phyloP scores from a whole-genome alignment of 176 grass and related monocot species.

The Elymus sibiricus region DNA sequence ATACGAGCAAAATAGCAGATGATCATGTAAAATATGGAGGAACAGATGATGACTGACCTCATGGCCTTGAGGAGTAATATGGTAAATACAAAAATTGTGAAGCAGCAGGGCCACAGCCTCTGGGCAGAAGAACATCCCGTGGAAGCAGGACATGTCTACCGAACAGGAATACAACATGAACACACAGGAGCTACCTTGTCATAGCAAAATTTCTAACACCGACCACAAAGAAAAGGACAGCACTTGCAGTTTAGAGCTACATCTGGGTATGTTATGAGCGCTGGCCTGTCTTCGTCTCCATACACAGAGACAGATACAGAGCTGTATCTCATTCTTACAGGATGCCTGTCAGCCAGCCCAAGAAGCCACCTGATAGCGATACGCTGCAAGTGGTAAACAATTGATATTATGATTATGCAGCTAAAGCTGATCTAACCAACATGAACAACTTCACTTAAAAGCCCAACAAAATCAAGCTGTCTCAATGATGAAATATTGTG shows the following conservation, averaged over 20 bases:
- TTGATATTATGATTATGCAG: background rate
- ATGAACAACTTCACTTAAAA: background rate
- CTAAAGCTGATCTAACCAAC: background rate
- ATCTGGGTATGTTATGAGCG: conserved; percentile 73
- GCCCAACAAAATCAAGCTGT: background rate
- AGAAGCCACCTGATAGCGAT: conserved; percentile 60
- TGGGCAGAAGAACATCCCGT: conserved; percentile 96
- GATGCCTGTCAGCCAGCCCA: conserved; percentile 74
- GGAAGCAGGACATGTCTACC: conserved; percentile 91
- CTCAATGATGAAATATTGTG: background rate
- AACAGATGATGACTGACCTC: conserved; percentile 61
- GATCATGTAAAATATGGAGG: background rate
- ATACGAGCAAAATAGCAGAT: background rate
- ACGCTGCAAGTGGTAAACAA: conserved; percentile 33
- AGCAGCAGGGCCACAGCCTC: conserved; percentile 81
- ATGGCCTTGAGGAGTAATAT: conserved; percentile 91
- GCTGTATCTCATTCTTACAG: conserved; percentile 53
- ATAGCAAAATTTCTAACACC: background rate
- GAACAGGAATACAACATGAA: conserved; percentile 1
- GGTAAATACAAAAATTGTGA: conserved; percentile 93
- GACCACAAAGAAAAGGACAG: background rate
- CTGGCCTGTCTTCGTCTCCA: conserved; percentile 68
- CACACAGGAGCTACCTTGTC: background rate
- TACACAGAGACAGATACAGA: conserved; percentile 62
- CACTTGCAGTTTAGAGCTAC: conserved; percentile 68